Evolutionary conservation across 768 basidiomycete species (phyloP).

Genomic region (Arthromyces matolae): DNA sequence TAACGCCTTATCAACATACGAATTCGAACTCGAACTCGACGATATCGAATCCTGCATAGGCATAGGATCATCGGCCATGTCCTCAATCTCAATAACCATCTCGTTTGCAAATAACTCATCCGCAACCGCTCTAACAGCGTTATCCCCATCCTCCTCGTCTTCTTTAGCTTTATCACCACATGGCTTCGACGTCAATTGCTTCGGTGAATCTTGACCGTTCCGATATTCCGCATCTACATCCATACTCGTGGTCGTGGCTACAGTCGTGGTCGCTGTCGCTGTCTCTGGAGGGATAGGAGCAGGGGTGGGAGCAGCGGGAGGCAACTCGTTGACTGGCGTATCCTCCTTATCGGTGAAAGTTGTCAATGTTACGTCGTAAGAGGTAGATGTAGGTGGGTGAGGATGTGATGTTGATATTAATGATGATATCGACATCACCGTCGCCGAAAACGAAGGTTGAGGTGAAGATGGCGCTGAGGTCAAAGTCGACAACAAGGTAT

Average conservation of each 20-base stretch:
- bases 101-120: neutral
- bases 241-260: too few species aligned
- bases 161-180: too few species aligned
- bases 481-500: slow-evolving; percentile 33
- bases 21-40: neutral
- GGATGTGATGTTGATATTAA: neutral
- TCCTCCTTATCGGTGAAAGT: too few species aligned
- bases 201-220: neutral
- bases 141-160: neutral
- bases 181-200: neutral
- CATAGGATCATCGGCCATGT: neutral
- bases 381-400: too few species aligned
- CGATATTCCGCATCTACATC: neutral
- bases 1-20: slow-evolving; percentile 7
- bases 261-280: too few species aligned
- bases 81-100: neutral
- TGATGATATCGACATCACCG: slow-evolving; percentile 10
- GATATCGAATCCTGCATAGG: neutral
- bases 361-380: too few species aligned
- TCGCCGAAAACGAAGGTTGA: slow-evolving; percentile 21
- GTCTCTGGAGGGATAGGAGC: too few species aligned
- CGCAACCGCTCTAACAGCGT: neutral
- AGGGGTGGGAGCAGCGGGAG: too few species aligned
- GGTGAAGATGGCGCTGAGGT: slow-evolving; percentile 20
- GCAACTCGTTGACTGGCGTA: too few species aligned